Evolutionary conservation across 129 eudicot genomes (phyloP), one percentile per base, ranked within the genome.

Genomic region (Artemisia annua): DNA sequence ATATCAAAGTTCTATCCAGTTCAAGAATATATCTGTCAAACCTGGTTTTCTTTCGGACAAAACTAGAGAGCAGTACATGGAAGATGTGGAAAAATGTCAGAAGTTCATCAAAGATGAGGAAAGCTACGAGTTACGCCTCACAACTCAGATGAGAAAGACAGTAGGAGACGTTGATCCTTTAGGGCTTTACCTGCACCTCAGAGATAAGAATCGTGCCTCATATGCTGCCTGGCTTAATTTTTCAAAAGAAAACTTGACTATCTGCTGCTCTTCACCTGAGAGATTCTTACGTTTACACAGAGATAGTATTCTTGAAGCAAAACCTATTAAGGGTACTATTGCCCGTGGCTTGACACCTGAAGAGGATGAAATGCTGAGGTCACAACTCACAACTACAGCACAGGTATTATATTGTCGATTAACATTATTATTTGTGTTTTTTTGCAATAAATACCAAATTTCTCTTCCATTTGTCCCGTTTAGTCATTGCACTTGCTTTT

Each of bases 181-280:
- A 52, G 86, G 82, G 75, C 86, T 95, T 62, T 91, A 90, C 72
- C 80, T 88, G 2, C 71, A 78, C n/a, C 97, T 95, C 15, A 81
- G 97, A 79, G 91, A 91, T 57, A 87, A 66, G 49, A 90, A 95
- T 82, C 99, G 96, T 5, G 96, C 99, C 3, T 97, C 97, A 18
- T 95, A 91, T 75, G 93, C 97, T 22, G 96, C 96, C 0, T 95
- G 99, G 99, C 94, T 95, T 76, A 95, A 85, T 79, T 95, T 95
- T 64, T 79, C 96, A 1, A 83, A 70, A 24, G 82, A 90, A 75
- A 71, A 86, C n/a, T 63, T 95, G n/a, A 77, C 83, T 43, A 80
- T 95, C 48, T 95, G 99, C 61, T 90, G 88, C 75, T 95, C 99
- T 79, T 95, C 99, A 7, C 99, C 99, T 0, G 99, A 95, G 80